A percentile compares a stretch with the other conserved stretches of the same genome.
phyloP scores from a whole-genome alignment of 2,329 filamentous ascomycete genomes.

The Cladophialophora exuberans region DNA sequence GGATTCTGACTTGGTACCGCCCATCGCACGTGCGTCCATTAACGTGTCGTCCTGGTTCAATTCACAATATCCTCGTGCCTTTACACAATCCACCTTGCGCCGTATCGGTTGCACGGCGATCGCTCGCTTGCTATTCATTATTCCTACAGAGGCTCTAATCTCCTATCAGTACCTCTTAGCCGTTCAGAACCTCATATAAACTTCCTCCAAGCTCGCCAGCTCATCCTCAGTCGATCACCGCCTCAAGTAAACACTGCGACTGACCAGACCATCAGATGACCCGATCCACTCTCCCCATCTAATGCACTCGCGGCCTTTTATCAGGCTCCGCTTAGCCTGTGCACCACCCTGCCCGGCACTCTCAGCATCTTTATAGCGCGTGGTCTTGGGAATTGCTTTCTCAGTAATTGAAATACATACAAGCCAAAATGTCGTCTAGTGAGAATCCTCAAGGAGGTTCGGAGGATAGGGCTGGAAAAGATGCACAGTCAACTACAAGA shows the following conservation, averaged over 20 bases:
- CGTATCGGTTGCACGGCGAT: constrained; percentile 1
- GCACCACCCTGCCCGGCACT: not conserved
- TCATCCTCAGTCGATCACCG: not conserved
- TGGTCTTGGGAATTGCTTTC: not conserved
- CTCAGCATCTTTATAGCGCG: not conserved
- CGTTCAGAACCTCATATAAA: not conserved
- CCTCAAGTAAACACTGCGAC: constrained; percentile 3
- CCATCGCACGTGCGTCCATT: constrained; percentile 22
- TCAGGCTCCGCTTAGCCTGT: constrained; percentile 13
- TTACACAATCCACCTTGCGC: constrained; percentile 9
- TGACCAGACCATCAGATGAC: constrained; percentile 20
- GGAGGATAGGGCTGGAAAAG: constrained; percentile 11
- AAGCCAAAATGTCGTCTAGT: constrained; percentile 20
- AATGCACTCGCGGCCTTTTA: constrained; percentile 16
- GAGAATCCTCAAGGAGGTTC: constrained; percentile 17
- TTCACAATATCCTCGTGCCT: not conserved
- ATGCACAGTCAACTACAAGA: constrained; percentile 9
- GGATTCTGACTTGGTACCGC: constrained; percentile 4
- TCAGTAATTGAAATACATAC: not conserved
- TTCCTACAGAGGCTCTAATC: not conserved
- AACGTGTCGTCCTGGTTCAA: constrained; percentile 18
- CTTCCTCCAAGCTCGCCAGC: no score
- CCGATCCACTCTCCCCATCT: constrained; percentile 7
- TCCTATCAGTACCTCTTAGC: constrained; percentile 7
- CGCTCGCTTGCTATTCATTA: not conserved